Conservation (phyloP, 2,329 filamentous ascomycete species). For the Ambrosiella cleistominuta region DNA sequence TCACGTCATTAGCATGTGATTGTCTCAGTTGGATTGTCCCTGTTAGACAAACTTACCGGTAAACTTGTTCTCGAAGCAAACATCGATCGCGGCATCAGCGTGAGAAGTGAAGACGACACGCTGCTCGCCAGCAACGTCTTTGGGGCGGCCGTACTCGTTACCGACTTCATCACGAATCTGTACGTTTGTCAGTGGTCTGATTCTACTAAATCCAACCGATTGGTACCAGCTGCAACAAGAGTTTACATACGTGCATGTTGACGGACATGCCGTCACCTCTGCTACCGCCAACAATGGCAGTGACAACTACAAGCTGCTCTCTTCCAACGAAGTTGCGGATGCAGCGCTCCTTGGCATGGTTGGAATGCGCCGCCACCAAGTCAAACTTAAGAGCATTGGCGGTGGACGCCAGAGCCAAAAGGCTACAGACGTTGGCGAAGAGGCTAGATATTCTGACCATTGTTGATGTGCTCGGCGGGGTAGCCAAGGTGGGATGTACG, state of each 20-base stretch:
- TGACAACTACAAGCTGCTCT: constrained; percentile 90
- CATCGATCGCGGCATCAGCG: constrained; percentile 80
- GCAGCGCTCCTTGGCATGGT: constrained; percentile 61
- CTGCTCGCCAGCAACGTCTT: constrained; percentile 80
- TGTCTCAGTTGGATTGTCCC: background rate
- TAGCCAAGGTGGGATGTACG: too few relatives aligned
- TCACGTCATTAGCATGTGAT: background rate
- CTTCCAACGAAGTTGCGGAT: constrained; percentile 88
- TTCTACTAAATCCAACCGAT: background rate
- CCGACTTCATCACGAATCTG: constrained; percentile 90
- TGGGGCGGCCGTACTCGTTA: constrained; percentile 87
- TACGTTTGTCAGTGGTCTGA: constrained; percentile 9
- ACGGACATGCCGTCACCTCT: constrained; percentile 84
- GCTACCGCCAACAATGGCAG: constrained; percentile 66
- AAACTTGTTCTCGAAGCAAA: constrained; percentile 83
- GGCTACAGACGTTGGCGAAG: constrained; percentile 40
- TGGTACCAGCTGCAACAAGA: background rate
- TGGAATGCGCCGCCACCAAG: constrained; percentile 46
- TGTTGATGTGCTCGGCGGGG: background rate
- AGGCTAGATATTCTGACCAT: constrained; percentile 18
- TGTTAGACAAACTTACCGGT: constrained; percentile 35
- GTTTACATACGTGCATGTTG: constrained; percentile 66
- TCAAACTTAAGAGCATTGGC: constrained; percentile 80
- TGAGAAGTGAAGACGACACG: constrained; percentile 88
- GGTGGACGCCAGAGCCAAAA: constrained; percentile 36